These are phyloP conservation scores for Scenedesmus sp. DNA, from an alignment of 163 green algal species.

Conservation along the genomic window DNA sequence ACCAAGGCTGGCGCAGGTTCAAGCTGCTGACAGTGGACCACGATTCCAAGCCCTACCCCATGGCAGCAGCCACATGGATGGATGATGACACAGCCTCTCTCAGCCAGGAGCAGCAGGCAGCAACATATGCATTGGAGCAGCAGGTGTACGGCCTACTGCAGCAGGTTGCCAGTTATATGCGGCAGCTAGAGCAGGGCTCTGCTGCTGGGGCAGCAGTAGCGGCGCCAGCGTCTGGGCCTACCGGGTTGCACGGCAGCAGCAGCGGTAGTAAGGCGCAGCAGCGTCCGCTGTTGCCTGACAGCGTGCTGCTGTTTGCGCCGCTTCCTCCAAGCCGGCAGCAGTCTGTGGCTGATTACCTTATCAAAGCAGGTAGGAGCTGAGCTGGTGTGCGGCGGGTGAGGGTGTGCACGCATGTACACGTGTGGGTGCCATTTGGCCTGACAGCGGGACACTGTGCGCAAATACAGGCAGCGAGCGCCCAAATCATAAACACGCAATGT, in stretches of 20 bases:
- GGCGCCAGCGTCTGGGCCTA: background rate
- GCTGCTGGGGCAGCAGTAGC: background rate
- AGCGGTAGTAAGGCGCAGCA: background rate
- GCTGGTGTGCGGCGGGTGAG: background rate
- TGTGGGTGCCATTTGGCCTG: background rate
- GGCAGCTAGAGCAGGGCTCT: background rate
- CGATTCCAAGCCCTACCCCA: slow-evolving; percentile 54
- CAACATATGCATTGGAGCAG: slow-evolving; percentile 50
- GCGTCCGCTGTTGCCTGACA: slow-evolving; percentile 40
- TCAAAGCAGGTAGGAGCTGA: slow-evolving; percentile 19
- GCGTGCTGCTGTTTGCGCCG: slow-evolving; percentile 43
- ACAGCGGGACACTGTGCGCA: too few species aligned
- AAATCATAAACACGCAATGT: too few species aligned
- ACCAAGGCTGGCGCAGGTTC: slow-evolving; percentile 52
- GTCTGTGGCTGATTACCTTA: slow-evolving; percentile 40
- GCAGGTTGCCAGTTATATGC: slow-evolving; percentile 21
- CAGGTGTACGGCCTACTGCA: slow-evolving; percentile 52
- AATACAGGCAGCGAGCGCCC: too few species aligned
- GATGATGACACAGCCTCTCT: background rate
- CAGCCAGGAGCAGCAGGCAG: background rate
- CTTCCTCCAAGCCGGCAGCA: slow-evolving; percentile 30
- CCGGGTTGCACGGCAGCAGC: background rate
- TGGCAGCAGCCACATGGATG: slow-evolving; percentile 22
- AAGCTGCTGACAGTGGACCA: slow-evolving; percentile 53
- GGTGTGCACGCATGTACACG: too few species aligned